Percentiles rank a stretch among this genome's conserved stretches.
Evolutionary conservation across 2,329 filamentous ascomycete species (phyloP).

Genomic region (Knufia petricola): DNA sequence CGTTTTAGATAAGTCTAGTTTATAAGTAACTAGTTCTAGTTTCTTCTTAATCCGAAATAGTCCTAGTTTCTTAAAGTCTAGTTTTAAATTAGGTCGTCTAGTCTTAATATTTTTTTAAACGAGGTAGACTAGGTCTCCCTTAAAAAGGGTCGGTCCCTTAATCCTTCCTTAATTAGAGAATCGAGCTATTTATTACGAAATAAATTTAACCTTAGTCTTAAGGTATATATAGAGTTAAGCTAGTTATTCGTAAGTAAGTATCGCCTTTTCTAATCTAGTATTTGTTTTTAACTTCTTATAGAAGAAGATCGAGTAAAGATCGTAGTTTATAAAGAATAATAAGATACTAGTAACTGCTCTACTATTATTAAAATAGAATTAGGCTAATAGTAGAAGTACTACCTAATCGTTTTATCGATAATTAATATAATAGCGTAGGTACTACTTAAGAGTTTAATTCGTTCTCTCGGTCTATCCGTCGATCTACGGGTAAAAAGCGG

Average conservation of each 20-base stretch:
- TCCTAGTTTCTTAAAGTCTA: slow-evolving; percentile 11
- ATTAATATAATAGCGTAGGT: slow-evolving; percentile 15
- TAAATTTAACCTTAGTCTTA: slow-evolving; percentile 8
- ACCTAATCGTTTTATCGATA: slow-evolving; percentile 15
- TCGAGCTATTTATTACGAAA: slow-evolving; percentile 4
- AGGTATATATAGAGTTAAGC: slow-evolving; percentile 6
- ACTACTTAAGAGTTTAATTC: slow-evolving; percentile 16
- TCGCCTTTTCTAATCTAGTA: too few relatives aligned
- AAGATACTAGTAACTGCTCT: slow-evolving; percentile 5
- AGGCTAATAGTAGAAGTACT: slow-evolving; percentile 7
- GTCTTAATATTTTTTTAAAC: slow-evolving; percentile 14
- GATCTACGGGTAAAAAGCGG: slow-evolving; percentile 11
- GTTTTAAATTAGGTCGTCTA: slow-evolving; percentile 12
- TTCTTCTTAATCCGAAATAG: slow-evolving; percentile 10
- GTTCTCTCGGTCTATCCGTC: slow-evolving; percentile 13
- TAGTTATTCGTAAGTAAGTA: neutral
- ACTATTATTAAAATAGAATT: slow-evolving; percentile 9
- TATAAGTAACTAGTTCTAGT: slow-evolving; percentile 6
- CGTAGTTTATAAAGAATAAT: slow-evolving; percentile 13
- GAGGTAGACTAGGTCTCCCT: slow-evolving; percentile 11
- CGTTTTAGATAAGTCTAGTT: slow-evolving; percentile 7
- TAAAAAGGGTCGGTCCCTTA: slow-evolving; percentile 8
- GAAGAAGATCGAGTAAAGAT: slow-evolving; percentile 2
- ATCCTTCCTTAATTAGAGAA: slow-evolving; percentile 9
- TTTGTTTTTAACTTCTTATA: neutral